Conservation (phyloP, 2,329 filamentous ascomycete genomes). For the Trichothecium roseum region DNA sequence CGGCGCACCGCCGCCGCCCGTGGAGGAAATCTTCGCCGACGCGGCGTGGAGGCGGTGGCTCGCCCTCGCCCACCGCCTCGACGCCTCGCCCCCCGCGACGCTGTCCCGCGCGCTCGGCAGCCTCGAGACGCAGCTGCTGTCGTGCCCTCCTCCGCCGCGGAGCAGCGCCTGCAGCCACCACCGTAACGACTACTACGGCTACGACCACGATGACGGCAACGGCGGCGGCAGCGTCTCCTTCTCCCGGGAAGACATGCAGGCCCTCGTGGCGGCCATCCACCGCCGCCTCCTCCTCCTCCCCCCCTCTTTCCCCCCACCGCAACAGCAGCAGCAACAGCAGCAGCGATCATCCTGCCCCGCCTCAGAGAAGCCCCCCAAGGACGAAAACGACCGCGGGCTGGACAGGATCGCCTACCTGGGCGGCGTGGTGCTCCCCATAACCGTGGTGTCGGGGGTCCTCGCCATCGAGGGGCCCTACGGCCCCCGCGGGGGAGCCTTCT, state of each 20-base stretch:
- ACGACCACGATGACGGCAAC: too few species aligned
- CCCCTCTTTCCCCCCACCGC: background rate
- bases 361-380: conserved; percentile 7
- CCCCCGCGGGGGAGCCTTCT: conserved; percentile 30
- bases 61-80: too few species aligned
- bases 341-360: conserved; percentile 3
- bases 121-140: background rate
- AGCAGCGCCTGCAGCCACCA: too few species aligned
- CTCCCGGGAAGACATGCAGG: too few species aligned
- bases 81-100: background rate
- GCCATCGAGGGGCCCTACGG: conserved; percentile 35
- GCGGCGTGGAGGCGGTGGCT: too few species aligned
- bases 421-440: conserved; percentile 35
- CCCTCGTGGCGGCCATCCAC: background rate
- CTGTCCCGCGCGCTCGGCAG: background rate
- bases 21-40: conserved; percentile 2
- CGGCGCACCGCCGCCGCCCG: background rate
- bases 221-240: too few species aligned
- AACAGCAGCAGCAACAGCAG: background rate
- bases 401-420: conserved; percentile 40
- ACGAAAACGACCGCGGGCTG: conserved; percentile 28
- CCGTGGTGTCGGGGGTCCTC: conserved; percentile 35
- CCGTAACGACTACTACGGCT: too few species aligned
- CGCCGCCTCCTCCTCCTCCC: conserved; percentile 2
- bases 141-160: too few species aligned